A percentile compares a stretch with the other conserved stretches of the same genome.
phyloP scores from a whole-genome alignment of 2,329 filamentous ascomycete genomes.

The Meredithiella fracta region DNA sequence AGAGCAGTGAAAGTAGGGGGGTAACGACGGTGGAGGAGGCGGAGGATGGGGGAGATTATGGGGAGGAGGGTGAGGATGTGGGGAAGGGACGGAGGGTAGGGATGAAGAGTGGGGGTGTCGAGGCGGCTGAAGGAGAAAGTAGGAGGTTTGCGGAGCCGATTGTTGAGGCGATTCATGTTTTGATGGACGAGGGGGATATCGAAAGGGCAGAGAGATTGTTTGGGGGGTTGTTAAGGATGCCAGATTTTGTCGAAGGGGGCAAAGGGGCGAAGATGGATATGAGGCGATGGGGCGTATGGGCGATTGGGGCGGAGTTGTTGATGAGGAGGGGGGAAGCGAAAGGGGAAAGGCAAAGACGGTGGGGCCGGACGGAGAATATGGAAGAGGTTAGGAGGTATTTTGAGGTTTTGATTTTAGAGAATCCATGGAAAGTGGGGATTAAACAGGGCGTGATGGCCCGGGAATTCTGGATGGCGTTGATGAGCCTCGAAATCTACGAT shows the following conservation, averaged over 20 bases:
- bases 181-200: conserved; percentile 8
- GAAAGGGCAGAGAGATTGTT: conserved; percentile 10
- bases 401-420: conserved; percentile 58
- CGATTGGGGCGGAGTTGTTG: conserved; percentile 68
- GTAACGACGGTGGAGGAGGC: neutral
- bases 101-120: neutral
- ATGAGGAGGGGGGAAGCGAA: conserved; percentile 31
- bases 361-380: conserved; percentile 32
- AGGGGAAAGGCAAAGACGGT: conserved; percentile 18
- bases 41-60: neutral
- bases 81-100: conserved; percentile 1
- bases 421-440: conserved; percentile 49
- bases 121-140: conserved; percentile 8
- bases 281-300: conserved; percentile 56
- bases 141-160: conserved; percentile 8
- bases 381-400: conserved; percentile 45
- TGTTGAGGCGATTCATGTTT: conserved; percentile 10
- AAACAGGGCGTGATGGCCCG: conserved; percentile 33
- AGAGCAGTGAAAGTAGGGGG: neutral
- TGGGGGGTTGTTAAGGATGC: conserved; percentile 9
- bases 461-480: conserved; percentile 68
- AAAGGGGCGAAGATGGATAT: conserved; percentile 36
- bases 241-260: conserved; percentile 1
- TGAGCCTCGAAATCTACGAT: conserved; percentile 67
- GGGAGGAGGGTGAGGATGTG: neutral